Evolutionary conservation across 805 yeast genomes (phyloP), one percentile per base, ranked within the genome.

Genomic region (Barnettozyma californica): DNA sequence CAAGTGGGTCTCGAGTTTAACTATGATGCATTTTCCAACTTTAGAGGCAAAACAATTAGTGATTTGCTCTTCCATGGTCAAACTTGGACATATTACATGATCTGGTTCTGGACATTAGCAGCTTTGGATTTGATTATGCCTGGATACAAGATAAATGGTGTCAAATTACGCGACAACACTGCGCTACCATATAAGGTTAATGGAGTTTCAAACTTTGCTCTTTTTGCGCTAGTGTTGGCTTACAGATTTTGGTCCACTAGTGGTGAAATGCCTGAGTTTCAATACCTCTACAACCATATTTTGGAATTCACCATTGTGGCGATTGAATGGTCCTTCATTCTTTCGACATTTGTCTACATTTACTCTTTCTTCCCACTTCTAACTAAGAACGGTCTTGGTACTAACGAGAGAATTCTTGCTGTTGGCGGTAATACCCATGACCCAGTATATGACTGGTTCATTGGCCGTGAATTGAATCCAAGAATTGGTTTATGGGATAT

Each of bases 391-490:
- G 84, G 83, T 6, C 48, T 58, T 5, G 77, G 75, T 0, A 78
- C 83, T 1, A 71, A 70, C 10, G 94, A 87, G 59, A 73, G 87
- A 54, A 80, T 94, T 36, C 72, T 94, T 45, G 91, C 97, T 0
- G 65, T 77, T 36, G 94, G 94, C 41, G 99, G 99, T 3, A 92
- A 92, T 68, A 75, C 95, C 0, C 87, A 88, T 0, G 81, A 78
- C 55, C 56, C 67, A 0, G 57, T 92, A 9, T 92, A 87, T 63
- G 97, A 94, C 62, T 91, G 97, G 97, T 94, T 90, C 62, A 90
- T 94, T 63, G 99, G 99, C 27, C 81, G 99, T 51, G 98, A 92
- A 68, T 73, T 94, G 61, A 94, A 94, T 64, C 99, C 98, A 25
- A 76, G 98, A 57, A 71, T 87, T 50, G 94, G 95, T 1, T 60